phyloP scores from a whole-genome alignment of 208 protist genomes.

The Wallacemonas sp. region DNA sequence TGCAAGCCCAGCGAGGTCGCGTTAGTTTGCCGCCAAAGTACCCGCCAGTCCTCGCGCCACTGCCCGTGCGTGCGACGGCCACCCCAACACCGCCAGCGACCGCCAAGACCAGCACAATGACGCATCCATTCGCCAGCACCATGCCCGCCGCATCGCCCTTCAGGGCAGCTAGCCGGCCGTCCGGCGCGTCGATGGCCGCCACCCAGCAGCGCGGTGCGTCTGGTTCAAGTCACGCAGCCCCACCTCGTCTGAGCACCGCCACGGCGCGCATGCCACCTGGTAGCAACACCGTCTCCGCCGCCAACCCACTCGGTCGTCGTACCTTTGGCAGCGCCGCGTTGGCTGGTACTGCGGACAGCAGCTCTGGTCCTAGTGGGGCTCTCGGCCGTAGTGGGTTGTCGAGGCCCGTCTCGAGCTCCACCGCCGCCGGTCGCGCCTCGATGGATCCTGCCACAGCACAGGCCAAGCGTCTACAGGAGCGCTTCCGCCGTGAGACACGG shows the following conservation, averaged over 20 bases:
- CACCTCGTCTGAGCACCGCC: slow-evolving; percentile 3
- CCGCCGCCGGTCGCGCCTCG: slow-evolving; percentile 7
- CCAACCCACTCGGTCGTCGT: slow-evolving; percentile 50
- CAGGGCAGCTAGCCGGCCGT: neutral
- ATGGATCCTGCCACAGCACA: slow-evolving; percentile 12
- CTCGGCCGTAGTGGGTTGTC: neutral
- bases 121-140: neutral
- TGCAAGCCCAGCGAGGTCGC: neutral
- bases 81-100: neutral
- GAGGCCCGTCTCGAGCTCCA: slow-evolving; percentile 8
- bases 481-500: slow-evolving; percentile 19
- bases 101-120: neutral
- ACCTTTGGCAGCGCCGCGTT: slow-evolving; percentile 27
- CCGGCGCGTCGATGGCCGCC: neutral
- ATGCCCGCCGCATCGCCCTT: slow-evolving; percentile 4
- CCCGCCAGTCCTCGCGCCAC: neutral
- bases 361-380: slow-evolving; percentile 10
- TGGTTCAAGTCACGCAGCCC: neutral
- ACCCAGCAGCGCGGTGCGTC: neutral
- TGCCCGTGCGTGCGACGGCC: neutral
- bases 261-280: slow-evolving; percentile 6
- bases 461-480: slow-evolving; percentile 20
- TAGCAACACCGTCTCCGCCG: neutral
- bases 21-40: neutral
- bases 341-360: neutral